Evolutionary conservation across 192 early-diverging fungal species (phyloP), one percentile per base, ranked within the genome.

Genomic region (Podochytrium sp.): DNA sequence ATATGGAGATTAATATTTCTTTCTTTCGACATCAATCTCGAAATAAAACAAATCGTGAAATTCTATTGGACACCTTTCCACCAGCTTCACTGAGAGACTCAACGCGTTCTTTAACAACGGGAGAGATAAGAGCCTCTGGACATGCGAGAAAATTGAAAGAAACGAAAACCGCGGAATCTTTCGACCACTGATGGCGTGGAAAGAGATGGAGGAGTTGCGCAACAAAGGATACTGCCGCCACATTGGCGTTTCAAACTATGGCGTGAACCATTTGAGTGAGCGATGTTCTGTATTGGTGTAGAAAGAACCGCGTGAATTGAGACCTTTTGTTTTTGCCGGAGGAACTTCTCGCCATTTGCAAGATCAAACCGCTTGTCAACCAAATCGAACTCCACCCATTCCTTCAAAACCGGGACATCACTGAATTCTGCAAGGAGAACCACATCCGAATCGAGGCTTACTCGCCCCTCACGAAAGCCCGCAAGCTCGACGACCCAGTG

Each of bases 201-300:
- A 75, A 39, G 93, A 86, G 2, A 91, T 98, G 91, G 96, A 96
- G 83, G 78, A 76, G 34, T 76, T 96, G 33, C 77, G 92, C 10
- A 87, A 85, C 18, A 76, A 81, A 23, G 91, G 92, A 69, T 91
- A 92, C 78, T 85, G 87, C 63, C 87, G 88, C 62, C 76, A 86
- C 52, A 93, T 98, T 47, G 96, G 96, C 75, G 93, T 96, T 37
- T 92, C 90, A 52, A 98, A 98, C 83, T 90, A 88, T 57, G 72
- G 76, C 57, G 77, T 83, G 29, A 30, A 23, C 39, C 33, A 71
- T 7, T 69, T 39, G 81, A 4, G 59, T 61, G 16, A 20, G 16
- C n/a, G n/a, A 55, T 25, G 30, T 47, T 47, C 20, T 47, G 7
- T 47, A 23, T 23, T 55, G 10, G 30, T 55, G n/a, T n/a, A n/a